A percentile compares a stretch with the other conserved stretches of the same genome.
Conservation (phyloP, 2,329 filamentous ascomycete species). For the Cladosporium sp. region DNA sequence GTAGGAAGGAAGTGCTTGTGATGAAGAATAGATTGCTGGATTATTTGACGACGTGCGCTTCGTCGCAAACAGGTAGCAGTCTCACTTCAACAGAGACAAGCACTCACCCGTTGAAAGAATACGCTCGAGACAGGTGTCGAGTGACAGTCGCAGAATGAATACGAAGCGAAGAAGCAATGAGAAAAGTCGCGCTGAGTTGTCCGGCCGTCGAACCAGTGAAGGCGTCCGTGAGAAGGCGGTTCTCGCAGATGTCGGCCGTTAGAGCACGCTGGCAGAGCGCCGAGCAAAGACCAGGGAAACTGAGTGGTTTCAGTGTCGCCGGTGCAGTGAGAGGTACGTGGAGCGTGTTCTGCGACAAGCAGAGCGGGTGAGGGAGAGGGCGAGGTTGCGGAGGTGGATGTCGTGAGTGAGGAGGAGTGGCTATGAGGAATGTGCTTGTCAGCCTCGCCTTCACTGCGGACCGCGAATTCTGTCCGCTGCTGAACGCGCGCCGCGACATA, state of each 20-base stretch:
- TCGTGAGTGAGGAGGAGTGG: not conserved
- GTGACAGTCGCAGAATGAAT: constrained; percentile 14
- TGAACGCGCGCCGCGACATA: not conserved
- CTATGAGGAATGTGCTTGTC: not conserved
- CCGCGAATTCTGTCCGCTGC: not conserved
- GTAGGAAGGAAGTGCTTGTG: constrained; percentile 1
- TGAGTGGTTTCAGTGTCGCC: constrained; percentile 1
- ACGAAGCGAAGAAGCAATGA: constrained; percentile 6
- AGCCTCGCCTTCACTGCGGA: not conserved
- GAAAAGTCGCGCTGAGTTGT: constrained; percentile 18
- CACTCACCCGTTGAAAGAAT: constrained; percentile 13
- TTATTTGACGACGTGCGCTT: constrained; percentile 11
- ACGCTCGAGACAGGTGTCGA: constrained; percentile 13
- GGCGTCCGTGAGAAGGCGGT: constrained; percentile 49
- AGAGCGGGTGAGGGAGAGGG: constrained; percentile 18
- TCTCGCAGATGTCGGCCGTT: constrained; percentile 29
- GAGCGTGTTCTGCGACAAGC: constrained; percentile 23
- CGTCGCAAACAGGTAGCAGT: constrained; percentile 12
- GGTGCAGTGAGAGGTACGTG: constrained; percentile 6
- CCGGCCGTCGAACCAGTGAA: constrained; percentile 53
- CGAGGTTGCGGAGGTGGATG: constrained; percentile 14
- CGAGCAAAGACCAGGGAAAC: constrained; percentile 8
- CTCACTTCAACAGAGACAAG: constrained; percentile 19
- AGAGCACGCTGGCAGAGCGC: constrained; percentile 11
- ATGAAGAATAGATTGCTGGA: not conserved